A percentile compares a stretch with the other conserved stretches of the same genome.
phyloP scores from a whole-genome alignment of 1,284 basidiomycete genomes.

The Volvariella volvacea region DNA sequence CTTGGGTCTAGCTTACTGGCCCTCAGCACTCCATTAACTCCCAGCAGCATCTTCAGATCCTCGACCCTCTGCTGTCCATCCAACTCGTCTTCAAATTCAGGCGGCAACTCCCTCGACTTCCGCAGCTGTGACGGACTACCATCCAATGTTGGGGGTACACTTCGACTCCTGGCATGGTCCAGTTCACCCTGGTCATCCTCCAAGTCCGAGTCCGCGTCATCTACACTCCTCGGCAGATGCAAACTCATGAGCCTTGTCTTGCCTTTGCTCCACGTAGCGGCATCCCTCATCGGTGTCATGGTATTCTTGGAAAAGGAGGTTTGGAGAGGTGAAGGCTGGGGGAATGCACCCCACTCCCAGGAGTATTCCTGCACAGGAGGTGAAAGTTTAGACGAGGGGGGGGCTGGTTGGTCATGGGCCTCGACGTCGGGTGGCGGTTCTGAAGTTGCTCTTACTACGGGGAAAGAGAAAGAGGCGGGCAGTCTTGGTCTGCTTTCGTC shows the following conservation, averaged over 20 bases:
- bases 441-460: conserved; percentile 43
- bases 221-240: conserved; percentile 6
- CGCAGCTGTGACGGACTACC: conserved; percentile 29
- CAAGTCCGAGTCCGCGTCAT: conserved; percentile 16
- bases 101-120: conserved; percentile 24
- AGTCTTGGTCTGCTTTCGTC: no score
- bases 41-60: conserved; percentile 23
- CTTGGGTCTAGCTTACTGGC: conserved; percentile 44
- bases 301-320: conserved; percentile 35
- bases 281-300: conserved; percentile 23
- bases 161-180: conserved; percentile 34
- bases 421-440: conserved; percentile 45
- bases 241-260: conserved; percentile 12
- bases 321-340: conserved; percentile 66
- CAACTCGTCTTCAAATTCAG: conserved; percentile 16
- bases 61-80: conserved; percentile 12
- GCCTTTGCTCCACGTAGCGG: conserved; percentile 13
- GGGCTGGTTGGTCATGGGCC: conserved; percentile 14
- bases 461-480: conserved; percentile 23
- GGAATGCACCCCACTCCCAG: conserved; percentile 84
- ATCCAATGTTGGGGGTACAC: conserved; percentile 48
- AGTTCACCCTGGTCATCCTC: conserved; percentile 14
- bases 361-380: conserved; percentile 61
- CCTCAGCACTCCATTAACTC: conserved; percentile 45
- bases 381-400: conserved; percentile 9